These are phyloP conservation scores for Ophiocordyceps unilateralis DNA, from an alignment of 2,329 filamentous ascomycete species.

Conservation along the genomic window DNA sequence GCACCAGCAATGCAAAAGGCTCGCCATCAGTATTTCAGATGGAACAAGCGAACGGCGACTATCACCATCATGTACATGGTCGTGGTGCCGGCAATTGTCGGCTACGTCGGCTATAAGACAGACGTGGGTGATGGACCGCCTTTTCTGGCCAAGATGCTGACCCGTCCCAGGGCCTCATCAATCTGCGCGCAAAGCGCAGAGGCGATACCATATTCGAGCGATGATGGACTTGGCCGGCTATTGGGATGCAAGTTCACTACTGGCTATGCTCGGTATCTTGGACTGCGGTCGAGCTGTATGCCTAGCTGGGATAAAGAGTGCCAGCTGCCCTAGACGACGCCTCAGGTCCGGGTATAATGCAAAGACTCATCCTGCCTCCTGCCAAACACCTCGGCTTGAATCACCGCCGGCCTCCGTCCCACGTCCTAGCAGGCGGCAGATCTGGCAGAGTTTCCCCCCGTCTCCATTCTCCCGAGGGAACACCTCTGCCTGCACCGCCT, in stretches of 20 bases:
- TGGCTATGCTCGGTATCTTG: not conserved
- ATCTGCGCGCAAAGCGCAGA: slow-evolving; percentile 72
- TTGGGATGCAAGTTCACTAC: slow-evolving; percentile 1
- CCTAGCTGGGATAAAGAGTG: not conserved
- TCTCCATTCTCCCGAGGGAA: slow-evolving; percentile 45
- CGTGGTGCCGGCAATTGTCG: slow-evolving; percentile 53
- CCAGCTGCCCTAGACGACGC: not conserved
- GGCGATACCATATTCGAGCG: slow-evolving; percentile 74
- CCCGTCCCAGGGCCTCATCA: slow-evolving; percentile 56
- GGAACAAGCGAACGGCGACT: slow-evolving; percentile 69
- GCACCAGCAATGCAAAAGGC: slow-evolving; percentile 60
- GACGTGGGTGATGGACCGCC: slow-evolving; percentile 50
- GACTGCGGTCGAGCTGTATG: not conserved
- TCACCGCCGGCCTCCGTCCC: slow-evolving; percentile 14
- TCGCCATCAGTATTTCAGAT: slow-evolving; percentile 90
- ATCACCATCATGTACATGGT: slow-evolving; percentile 63
- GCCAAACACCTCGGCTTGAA: not conserved
- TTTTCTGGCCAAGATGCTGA: slow-evolving; percentile 6
- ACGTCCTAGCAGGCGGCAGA: slow-evolving; percentile 16
- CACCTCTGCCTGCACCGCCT: slow-evolving; percentile 10
- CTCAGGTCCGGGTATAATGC: slow-evolving; percentile 11
- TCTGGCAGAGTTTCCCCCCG: slow-evolving; percentile 47
- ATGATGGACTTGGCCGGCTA: slow-evolving; percentile 24
- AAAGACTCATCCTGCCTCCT: not conserved
- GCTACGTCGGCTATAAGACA: slow-evolving; percentile 57